A percentile compares a stretch with the other conserved stretches of the same genome.
Conservation (phyloP, 1,284 basidiomycete genomes). For the Ustilago nuda region DNA sequence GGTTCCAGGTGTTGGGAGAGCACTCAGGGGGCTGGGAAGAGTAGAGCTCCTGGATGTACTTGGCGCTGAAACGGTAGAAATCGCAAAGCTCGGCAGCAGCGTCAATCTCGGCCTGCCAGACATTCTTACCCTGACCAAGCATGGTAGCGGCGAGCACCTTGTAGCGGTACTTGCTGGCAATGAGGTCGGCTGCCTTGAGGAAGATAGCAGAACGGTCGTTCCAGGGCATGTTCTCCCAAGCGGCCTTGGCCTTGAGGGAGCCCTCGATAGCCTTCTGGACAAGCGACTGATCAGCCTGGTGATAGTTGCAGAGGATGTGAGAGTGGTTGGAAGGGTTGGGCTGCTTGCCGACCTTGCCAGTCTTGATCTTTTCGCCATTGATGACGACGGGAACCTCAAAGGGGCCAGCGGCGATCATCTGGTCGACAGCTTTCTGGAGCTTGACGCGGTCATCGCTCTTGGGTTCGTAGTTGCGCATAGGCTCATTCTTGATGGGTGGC, state of each 20-base stretch:
- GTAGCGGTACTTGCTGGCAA: slow-evolving; percentile 90
- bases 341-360: slow-evolving; percentile 76
- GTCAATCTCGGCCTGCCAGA: slow-evolving; percentile 99
- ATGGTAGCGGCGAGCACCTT: slow-evolving; percentile 96
- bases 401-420: slow-evolving; percentile 85
- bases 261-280: slow-evolving; percentile 86
- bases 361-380: slow-evolving; percentile 88
- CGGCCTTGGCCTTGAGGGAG: slow-evolving; percentile 84
- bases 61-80: slow-evolving; percentile 96
- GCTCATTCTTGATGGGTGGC: slow-evolving; percentile 65
- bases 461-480: slow-evolving; percentile 77
- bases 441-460: slow-evolving; percentile 83
- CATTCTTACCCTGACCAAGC: slow-evolving; percentile 98
- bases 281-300: slow-evolving; percentile 80
- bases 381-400: slow-evolving; percentile 93
- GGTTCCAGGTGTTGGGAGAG: slow-evolving; percentile 91
- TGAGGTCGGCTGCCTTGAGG: slow-evolving; percentile 84
- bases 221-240: slow-evolving; percentile 96
- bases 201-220: slow-evolving; percentile 96
- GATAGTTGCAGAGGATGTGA: slow-evolving; percentile 83
- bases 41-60: slow-evolving; percentile 96
- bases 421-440: slow-evolving; percentile 79
- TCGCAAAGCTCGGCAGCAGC: slow-evolving; percentile 94
- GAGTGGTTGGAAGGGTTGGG: slow-evolving; percentile 73
- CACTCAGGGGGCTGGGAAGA: slow-evolving; percentile 89